Conservation (phyloP, 164 flowering plant species). For the Taxillus chinensis region DNA sequence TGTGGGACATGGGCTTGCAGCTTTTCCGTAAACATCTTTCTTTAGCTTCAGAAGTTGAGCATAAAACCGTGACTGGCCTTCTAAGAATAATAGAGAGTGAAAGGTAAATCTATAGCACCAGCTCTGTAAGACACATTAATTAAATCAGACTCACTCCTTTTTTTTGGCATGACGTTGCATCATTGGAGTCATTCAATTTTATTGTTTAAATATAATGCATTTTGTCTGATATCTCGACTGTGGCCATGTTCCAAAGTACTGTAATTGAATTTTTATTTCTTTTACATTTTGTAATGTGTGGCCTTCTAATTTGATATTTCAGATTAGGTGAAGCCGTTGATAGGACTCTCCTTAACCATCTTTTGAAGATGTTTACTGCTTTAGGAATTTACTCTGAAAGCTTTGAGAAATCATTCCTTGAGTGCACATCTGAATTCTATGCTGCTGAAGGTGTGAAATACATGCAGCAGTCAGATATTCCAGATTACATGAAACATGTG, state of each 20-base stretch:
- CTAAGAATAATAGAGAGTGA: slow-evolving; percentile 88
- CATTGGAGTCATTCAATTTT: too few relatives aligned
- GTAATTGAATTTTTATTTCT: not conserved
- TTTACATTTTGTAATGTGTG: slow-evolving; percentile 6
- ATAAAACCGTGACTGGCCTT: slow-evolving; percentile 93
- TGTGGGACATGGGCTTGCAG: slow-evolving; percentile 99
- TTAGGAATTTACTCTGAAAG: slow-evolving; percentile 86
- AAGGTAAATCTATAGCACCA: slow-evolving; percentile 42
- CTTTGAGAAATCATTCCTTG: slow-evolving; percentile 96
- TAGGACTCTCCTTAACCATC: slow-evolving; percentile 84
- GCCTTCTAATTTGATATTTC: slow-evolving; percentile 13
- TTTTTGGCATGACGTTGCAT: too few relatives aligned
- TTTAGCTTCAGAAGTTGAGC: slow-evolving; percentile 82
- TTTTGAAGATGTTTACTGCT: slow-evolving; percentile 95
- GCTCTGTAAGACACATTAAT: not conserved
- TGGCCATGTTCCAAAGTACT: too few relatives aligned
- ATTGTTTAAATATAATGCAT: too few relatives aligned
- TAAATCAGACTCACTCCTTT: too few relatives aligned
- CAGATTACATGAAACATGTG: slow-evolving; percentile 93
- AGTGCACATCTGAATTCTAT: slow-evolving; percentile 89
- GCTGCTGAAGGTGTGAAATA: slow-evolving; percentile 93
- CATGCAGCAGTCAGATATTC: slow-evolving; percentile 97
- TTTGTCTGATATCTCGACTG: too few relatives aligned
- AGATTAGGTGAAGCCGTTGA: slow-evolving; percentile 96
- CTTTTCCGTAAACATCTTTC: slow-evolving; percentile 91